Conservation (phyloP, 1,139 yeast genomes). For the Diutina scorzettiae region DNA sequence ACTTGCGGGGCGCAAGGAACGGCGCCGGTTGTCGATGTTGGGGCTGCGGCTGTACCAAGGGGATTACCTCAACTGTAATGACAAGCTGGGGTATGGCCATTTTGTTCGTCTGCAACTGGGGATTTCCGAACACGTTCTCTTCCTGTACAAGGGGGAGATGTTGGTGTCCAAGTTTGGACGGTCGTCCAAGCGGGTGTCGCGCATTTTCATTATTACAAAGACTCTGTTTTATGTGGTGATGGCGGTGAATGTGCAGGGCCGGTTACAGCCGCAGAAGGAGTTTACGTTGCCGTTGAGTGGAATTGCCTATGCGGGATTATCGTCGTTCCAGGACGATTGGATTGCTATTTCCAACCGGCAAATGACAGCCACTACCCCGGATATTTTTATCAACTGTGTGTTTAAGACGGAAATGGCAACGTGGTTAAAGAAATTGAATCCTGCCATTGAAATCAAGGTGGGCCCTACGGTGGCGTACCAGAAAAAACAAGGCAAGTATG, state of each 20-base stretch:
- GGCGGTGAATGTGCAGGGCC: conserved; percentile 61
- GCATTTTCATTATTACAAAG: conserved; percentile 61
- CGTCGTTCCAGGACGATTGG: conserved; percentile 89
- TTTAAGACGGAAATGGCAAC: conserved; percentile 88
- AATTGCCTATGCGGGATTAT: conserved; percentile 56
- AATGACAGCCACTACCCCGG: conserved; percentile 51
- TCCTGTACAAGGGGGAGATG: conserved; percentile 74
- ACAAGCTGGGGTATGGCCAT: conserved; percentile 51
- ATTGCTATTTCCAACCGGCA: conserved; percentile 52
- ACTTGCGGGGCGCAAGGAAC: conserved; percentile 69
- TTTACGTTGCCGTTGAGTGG: conserved; percentile 46
- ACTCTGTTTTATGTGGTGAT: conserved; percentile 55
- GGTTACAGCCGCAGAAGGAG: conserved; percentile 58
- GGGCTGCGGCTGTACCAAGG: conserved; percentile 93
- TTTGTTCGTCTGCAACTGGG: conserved; percentile 59
- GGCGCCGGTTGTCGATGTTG: conserved; percentile 76
- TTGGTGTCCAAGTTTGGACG: conserved; percentile 84
- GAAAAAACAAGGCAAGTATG: conserved; percentile 82
- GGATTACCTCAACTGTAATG: conserved; percentile 83
- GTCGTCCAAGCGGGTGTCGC: conserved; percentile 68
- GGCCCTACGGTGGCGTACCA: conserved; percentile 70
- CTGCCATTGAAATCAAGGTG: conserved; percentile 48
- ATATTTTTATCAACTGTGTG: conserved; percentile 64
- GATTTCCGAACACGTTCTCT: conserved; percentile 56
- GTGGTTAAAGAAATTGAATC: conserved; percentile 54